These are phyloP conservation scores for Aspergillus piperis DNA, from an alignment of 2,329 filamentous ascomycete genomes.

Conservation along the genomic window DNA sequence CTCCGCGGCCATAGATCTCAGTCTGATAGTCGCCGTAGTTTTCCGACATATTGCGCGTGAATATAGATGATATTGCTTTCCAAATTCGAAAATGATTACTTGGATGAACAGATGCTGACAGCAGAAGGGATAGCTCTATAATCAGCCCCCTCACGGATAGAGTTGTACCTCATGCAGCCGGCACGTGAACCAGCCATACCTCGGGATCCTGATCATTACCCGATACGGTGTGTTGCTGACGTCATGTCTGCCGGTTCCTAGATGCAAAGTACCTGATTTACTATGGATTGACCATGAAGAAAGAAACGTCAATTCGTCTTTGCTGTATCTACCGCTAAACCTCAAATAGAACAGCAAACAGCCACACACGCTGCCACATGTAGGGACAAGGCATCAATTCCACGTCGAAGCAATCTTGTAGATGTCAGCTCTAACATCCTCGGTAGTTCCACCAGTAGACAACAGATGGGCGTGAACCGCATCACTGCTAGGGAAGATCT, in stretches of 20 bases:
- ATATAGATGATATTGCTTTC: no score
- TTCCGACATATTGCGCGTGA: conserved; percentile 28
- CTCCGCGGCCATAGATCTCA: conserved; percentile 56
- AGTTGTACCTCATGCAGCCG: neutral
- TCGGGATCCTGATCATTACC: neutral
- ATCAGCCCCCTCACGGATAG: neutral
- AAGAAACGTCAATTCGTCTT: no score
- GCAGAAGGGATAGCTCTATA: no score
- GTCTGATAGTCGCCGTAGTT: conserved; percentile 50
- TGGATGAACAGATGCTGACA: no score
- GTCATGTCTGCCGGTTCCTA: neutral
- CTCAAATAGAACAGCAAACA: no score
- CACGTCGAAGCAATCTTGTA: neutral
- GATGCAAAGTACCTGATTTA: no score
- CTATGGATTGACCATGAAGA: no score
- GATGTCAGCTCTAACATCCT: neutral
- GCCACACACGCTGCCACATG: no score
- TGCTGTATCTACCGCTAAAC: no score
- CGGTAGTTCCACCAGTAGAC: neutral
- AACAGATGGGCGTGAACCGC: conserved; percentile 5
- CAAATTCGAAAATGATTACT: no score
- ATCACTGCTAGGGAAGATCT: conserved; percentile 28
- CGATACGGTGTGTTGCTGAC: neutral
- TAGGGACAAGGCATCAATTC: neutral
- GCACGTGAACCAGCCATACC: neutral